Base-by-base conservation (phyloP, 2,329 filamentous ascomycete species). In the Aspergillus calidoustus region DNA sequence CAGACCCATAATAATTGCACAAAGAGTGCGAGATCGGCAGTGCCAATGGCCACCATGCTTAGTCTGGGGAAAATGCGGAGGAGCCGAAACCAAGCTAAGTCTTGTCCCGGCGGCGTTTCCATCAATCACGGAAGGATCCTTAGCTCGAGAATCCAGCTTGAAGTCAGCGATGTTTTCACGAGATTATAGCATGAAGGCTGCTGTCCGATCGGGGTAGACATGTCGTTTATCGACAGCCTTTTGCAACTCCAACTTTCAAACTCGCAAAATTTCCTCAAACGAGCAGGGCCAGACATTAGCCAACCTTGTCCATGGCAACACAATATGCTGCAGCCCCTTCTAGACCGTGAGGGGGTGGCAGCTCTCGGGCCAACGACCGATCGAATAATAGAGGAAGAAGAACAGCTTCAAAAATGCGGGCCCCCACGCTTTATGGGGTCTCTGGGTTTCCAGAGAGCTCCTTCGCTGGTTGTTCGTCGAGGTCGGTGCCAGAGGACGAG, bases 51-150 rank as follows among this genome's bases (percentile, higher is more conserved):
- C 8, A 15, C 34, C 34, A 41, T 41, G 34, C 34, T 57, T 43
- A 23, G 41, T 59, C 57, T 49, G 50, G 44, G 57, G 50, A 53
- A 52, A 54, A 47, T 59, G 57, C 51, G 51, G 57, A 59, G 50
- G 43, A 59, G 8, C 49, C 43, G 44, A 49, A 34, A 48, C 28
- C 23, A 23, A 22, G 15, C 50, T 31, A 31, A 52, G 25, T 43
- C 34, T 59, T 59, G 50, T 53, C 50, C 49, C 57, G 57, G 50
- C n/a, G 57, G 51, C 43, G 25, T 50, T 59, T 59, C 57, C 57
- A 54, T 59, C 51, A 59, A 59, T 59, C 50, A 52, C 55, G n/a
- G 17, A 28, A 50, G 15, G 15, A 8, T 57, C 28, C 47, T n/a
- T n/a, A 25, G 31, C 46, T 17, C 3, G 7, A 7, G 34, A 43